A percentile compares a stretch with the other conserved stretches of the same genome.
phyloP scores from a whole-genome alignment of 1,284 basidiomycete genomes.

The Cryptococcus floricola region DNA sequence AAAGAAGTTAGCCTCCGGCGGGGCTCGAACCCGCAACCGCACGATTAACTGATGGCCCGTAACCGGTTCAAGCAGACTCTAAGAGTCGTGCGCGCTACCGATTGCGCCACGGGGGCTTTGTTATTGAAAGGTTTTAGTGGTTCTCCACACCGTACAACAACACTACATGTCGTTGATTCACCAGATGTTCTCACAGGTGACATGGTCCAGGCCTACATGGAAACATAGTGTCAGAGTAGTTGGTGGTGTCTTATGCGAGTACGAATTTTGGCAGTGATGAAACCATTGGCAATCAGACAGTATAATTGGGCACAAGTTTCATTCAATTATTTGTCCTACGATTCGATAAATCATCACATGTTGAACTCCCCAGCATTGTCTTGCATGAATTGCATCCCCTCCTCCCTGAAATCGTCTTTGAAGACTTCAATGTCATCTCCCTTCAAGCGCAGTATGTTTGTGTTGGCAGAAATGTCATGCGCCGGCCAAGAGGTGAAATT shows the following conservation, averaged over 20 bases:
- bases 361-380: slow-evolving; percentile 22
- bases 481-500: slow-evolving; percentile 20
- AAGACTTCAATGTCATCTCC: slow-evolving; percentile 27
- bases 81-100: background rate
- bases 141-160: too few species aligned
- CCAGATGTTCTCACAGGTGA: too few species aligned
- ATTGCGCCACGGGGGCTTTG: background rate
- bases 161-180: too few species aligned
- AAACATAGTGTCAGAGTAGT: too few species aligned
- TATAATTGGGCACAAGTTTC: too few species aligned
- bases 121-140: too few species aligned
- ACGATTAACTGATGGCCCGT: background rate
- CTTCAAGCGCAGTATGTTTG: slow-evolving; percentile 32
- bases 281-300: too few species aligned
- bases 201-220: too few species aligned
- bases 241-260: too few species aligned
- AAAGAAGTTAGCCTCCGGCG: background rate
- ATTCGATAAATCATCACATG: background rate
- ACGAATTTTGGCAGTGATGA: too few species aligned
- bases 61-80: background rate
- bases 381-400: slow-evolving; percentile 33
- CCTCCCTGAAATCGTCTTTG: slow-evolving; percentile 36
- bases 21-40: background rate
- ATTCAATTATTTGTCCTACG: too few species aligned
- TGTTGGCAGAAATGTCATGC: slow-evolving; percentile 8